These are phyloP conservation scores for Tetraselmis chui DNA, from an alignment of 139 green algal species.

Conservation along the genomic window DNA sequence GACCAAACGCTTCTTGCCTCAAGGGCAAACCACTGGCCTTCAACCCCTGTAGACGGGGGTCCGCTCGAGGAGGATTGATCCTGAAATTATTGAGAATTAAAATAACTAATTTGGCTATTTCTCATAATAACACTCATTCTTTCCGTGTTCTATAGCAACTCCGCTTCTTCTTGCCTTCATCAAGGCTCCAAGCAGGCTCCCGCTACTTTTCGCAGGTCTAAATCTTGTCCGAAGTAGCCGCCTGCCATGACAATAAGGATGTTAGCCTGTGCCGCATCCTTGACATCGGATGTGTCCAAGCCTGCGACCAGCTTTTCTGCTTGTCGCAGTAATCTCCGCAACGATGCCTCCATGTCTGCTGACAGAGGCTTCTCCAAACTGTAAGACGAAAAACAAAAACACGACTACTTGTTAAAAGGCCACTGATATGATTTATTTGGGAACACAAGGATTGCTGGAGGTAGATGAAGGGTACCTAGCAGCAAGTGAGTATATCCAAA, in stretches of 20 bases:
- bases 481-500: not conserved
- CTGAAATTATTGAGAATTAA: not conserved
- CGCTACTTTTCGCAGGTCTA: not conserved
- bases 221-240: not conserved
- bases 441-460: not conserved
- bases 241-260: not conserved
- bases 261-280: not conserved
- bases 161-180: not conserved
- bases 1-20: not conserved
- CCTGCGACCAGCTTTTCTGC: not conserved
- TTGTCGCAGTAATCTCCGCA: not conserved
- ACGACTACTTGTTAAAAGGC: not conserved
- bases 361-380: not conserved
- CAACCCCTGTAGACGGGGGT: not conserved
- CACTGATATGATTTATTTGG: not conserved
- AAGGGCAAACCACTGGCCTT: not conserved
- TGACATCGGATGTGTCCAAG: not conserved
- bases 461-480: not conserved
- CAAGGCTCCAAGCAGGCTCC: too few relatives aligned
- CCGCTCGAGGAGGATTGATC: not conserved
- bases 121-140: not conserved
- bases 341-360: not conserved
- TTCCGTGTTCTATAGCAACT: not conserved
- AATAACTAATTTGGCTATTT: not conserved
- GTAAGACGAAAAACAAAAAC: not conserved